Evolutionary conservation across 257 asterid species (phyloP), one percentile per base, ranked within the genome.

Genomic region (Solanum phureja): DNA sequence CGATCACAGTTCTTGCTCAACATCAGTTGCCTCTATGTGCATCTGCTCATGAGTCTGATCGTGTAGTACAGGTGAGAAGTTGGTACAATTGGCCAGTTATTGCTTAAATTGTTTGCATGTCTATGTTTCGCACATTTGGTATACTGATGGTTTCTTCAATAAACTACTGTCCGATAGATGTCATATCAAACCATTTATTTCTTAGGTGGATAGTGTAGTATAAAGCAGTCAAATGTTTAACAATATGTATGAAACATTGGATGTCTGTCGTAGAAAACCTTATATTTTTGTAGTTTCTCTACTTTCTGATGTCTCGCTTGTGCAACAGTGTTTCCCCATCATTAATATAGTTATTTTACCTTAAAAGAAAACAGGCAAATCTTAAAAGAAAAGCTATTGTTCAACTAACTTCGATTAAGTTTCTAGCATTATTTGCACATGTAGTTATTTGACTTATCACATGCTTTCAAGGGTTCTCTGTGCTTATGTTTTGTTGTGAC

Each of bases 1-100:
- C 91, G 71, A 92, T 97, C 86, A 89, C 95, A n/a, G 95, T 97
- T 93, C 97, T 93, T 89, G 93, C 98, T 87, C 98, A 96, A 86
- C 94, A 91, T 88, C 99, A 97, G 92, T 83, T 97, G 89, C 98
- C 99, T 87, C 93, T 98, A 35, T 96, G 98, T 93, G 99, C 99
- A 66, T 94, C 99, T 60, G 96, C 97, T 24, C 96, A 95, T 87
- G 99, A 97, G 90, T 93, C 99, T 66, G 99, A 95, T 89, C 95
- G 98, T 89, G 97, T 96, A 88, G 98, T 95, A 49, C 99, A 97
- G 98, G 99, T 97, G 85, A 86, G 92, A 83, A 79, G 44, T 29
- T 49, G 85, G 42, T 46, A 82, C 18, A 29, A 18, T 49, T 49
- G 66, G 27, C 40, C 42, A 49, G 29, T 46, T 82, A 49, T 81